Percentiles rank a stretch among this genome's conserved stretches.
Conservation (phyloP, 257 asterid species). For the Solanum microdontum region DNA sequence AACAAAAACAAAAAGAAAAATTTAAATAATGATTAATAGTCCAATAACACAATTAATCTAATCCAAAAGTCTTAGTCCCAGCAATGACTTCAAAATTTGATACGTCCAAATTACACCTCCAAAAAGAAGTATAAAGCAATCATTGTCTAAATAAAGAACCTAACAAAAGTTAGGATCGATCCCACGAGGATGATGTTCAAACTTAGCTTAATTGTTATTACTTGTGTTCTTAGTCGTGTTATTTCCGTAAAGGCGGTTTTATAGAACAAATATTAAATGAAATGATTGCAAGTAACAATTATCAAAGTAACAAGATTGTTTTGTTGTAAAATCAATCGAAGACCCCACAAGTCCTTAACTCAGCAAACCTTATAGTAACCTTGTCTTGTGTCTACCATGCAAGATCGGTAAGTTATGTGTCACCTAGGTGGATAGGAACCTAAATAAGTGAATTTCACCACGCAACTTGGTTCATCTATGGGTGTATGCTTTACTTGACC, state of each 20-base stretch:
- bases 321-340: too few species aligned
- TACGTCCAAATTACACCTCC: too few species aligned
- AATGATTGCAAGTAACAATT: not conserved
- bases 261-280: not conserved
- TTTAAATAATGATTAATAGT: too few species aligned
- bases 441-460: not conserved
- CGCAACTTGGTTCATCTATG: not conserved
- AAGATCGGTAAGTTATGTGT: too few species aligned
- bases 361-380: not conserved
- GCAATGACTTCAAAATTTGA: too few species aligned
- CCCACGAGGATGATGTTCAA: not conserved
- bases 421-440: not conserved
- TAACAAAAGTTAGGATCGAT: too few species aligned
- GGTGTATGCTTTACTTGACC: not conserved
- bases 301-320: not conserved
- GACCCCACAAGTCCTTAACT: not conserved
- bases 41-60: too few species aligned
- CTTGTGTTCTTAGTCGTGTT: not conserved
- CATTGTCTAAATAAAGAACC: too few species aligned
- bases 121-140: too few species aligned
- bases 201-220: not conserved
- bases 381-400: not conserved
- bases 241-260: not conserved
- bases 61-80: too few species aligned
- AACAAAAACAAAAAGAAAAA: too few species aligned